A percentile compares a stretch with the other conserved stretches of the same genome.
Conservation (phyloP, 768 basidiomycete genomes). For the Leccinum subtestaceum region DNA sequence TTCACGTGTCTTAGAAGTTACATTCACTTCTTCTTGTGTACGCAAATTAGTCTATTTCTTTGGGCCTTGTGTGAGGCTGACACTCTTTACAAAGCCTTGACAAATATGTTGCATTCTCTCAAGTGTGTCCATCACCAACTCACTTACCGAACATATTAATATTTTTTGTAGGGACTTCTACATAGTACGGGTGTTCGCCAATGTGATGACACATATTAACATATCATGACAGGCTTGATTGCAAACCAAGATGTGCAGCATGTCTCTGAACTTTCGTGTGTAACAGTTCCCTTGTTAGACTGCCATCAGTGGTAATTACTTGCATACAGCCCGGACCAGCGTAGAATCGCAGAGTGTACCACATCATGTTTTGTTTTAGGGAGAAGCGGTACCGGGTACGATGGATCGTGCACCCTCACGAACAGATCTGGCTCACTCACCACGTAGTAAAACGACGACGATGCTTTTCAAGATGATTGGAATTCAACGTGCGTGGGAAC, state of each 20-base stretch:
- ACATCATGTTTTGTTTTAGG: constrained; percentile 66
- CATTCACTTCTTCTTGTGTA: constrained; percentile 62
- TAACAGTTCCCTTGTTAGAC: background rate
- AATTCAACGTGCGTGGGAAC: constrained; percentile 55
- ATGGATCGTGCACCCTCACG: background rate
- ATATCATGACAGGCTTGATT: constrained; percentile 19
- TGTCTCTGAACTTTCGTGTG: constrained; percentile 28
- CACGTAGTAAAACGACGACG: constrained; percentile 64
- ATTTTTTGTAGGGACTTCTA: constrained; percentile 19
- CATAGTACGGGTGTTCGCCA: constrained; percentile 13
- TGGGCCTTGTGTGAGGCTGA: constrained; percentile 31
- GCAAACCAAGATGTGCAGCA: constrained; percentile 25
- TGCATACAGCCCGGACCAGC: constrained; percentile 41
- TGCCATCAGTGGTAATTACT: constrained; percentile 15
- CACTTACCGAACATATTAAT: constrained; percentile 37
- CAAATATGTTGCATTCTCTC: constrained; percentile 32
- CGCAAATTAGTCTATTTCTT: constrained; percentile 15
- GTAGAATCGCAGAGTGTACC: constrained; percentile 55
- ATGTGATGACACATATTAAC: background rate
- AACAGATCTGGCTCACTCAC: background rate
- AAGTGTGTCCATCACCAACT: constrained; percentile 7
- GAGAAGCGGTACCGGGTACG: constrained; percentile 70
- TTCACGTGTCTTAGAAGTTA: constrained; percentile 34
- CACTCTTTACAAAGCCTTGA: constrained; percentile 38
- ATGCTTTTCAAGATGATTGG: constrained; percentile 77